A percentile compares a stretch with the other conserved stretches of the same genome.
phyloP scores from a whole-genome alignment of 148 eudicot genomes.

The Nepenthes mirabilis region DNA sequence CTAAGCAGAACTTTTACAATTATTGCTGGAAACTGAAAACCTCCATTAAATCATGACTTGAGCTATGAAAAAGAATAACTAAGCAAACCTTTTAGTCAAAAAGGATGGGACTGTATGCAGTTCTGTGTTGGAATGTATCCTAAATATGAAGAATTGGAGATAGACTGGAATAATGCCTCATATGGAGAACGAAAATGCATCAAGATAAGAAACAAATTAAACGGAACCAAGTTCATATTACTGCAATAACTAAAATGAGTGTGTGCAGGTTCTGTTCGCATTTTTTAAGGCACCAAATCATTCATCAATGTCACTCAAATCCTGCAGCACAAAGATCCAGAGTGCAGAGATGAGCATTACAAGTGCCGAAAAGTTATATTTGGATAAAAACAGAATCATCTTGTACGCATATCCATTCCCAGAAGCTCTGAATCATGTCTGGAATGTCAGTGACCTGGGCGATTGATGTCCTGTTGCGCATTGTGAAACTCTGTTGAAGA shows the following conservation, averaged over 20 bases:
- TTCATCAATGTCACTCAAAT: constrained; percentile 24
- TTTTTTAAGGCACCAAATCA: constrained; percentile 30
- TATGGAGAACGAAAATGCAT: not conserved
- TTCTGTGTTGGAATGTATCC: not conserved
- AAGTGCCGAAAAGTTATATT: constrained; percentile 20
- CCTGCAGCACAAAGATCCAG: constrained; percentile 38
- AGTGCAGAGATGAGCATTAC: constrained; percentile 29
- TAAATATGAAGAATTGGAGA: not conserved
- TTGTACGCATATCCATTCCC: constrained; percentile 14
- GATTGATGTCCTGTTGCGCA: not conserved
- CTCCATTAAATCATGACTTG: not conserved
- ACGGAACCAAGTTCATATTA: constrained; percentile 17
- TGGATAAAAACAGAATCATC: constrained; percentile 19
- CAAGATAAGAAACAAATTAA: constrained; percentile 7
- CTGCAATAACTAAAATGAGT: constrained; percentile 45
- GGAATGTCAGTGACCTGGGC: constrained; percentile 9
- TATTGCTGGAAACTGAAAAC: not conserved
- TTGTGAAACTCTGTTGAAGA: constrained; percentile 9
- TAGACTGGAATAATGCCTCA: not conserved
- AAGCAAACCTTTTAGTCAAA: not conserved
- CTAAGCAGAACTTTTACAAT: not conserved
- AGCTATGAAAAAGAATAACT: not conserved
- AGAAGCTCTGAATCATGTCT: constrained; percentile 17
- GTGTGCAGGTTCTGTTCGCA: constrained; percentile 53
- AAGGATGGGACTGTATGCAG: not conserved